Base-by-base conservation (phyloP, 306 rosid genomes). In the Pueraria montana region DNA sequence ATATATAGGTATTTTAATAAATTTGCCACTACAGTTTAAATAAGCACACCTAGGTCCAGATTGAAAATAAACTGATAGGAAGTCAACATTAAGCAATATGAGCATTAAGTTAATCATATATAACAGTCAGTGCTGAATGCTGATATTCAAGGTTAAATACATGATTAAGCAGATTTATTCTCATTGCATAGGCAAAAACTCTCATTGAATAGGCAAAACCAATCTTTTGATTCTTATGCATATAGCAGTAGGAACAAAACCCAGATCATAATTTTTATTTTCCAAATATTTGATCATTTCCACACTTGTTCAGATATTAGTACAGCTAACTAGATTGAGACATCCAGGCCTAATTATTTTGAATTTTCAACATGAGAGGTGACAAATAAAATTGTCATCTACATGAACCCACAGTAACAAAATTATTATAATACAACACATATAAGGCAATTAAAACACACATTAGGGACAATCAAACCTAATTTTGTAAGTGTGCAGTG, bases 261-360 rank as follows among this genome's bases (percentile, higher is more conserved):
- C 40, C 3, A 42, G n/a, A 61, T 71, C 5, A 8, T 43, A 34
- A 14, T 45, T 23, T 23, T 46, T 11, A 7, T 61, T 20, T 62
- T 26, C 23, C 48, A 78, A 16, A 63, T 45, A 59, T 14, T 46
- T 13, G 38, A 50, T n/a, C 20, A 6, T 38, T 34, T 61, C 74
- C 14, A 77, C 32, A 77, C 78, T 16, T 30, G 12, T 59, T 26
- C 49, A 78, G 56, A 30, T 66, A 76, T 64, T 30, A 61, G 65
- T 68, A 76, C 21, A 30, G 4, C 40, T n/a, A 62, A 69, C 17
- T 34, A 32, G 48, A 74, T 36, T 43, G 67, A 55, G 42, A 71
- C 24, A 40, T 11, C 74, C 32, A 14, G 11, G 59, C 27, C 53
- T 49, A 70, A 68, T 40, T 74, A 26, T 23, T 64, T 71, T 62